These are phyloP conservation scores for Nicotiana rustica DNA, from an alignment of 305 asterid genomes.

Conservation along the genomic window DNA sequence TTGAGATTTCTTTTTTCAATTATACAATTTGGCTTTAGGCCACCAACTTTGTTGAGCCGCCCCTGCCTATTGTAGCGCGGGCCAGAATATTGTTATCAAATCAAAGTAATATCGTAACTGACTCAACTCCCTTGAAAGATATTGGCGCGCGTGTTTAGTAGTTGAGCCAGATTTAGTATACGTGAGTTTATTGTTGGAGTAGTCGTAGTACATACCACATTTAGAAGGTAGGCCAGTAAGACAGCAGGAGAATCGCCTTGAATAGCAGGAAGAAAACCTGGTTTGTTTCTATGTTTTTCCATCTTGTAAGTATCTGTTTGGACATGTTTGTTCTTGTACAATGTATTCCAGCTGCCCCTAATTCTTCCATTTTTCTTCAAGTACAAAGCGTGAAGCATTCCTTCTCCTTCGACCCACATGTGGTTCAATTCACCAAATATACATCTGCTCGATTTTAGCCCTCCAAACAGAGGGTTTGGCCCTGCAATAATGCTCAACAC, in stretches of 20 bases:
- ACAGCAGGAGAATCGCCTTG: slow-evolving; percentile 48
- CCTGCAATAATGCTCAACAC: slow-evolving; percentile 36
- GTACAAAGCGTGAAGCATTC: slow-evolving; percentile 52
- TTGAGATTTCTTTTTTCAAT: too few species aligned
- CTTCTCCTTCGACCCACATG: slow-evolving; percentile 56
- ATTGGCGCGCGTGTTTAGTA: too few species aligned
- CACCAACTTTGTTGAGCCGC: too few species aligned
- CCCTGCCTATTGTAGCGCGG: too few species aligned
- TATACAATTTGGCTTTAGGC: too few species aligned
- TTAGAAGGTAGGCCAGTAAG: slow-evolving; percentile 40
- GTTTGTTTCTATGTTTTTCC: slow-evolving; percentile 40
- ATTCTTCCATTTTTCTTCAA: slow-evolving; percentile 31
- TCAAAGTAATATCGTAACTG: too few species aligned
- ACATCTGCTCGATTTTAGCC: slow-evolving; percentile 38
- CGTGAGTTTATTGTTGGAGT: neutral
- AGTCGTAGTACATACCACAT: slow-evolving; percentile 28
- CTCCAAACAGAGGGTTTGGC: slow-evolving; percentile 47
- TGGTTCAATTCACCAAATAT: slow-evolving; percentile 44
- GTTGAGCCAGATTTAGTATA: neutral
- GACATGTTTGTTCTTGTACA: slow-evolving; percentile 46
- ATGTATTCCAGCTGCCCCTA: slow-evolving; percentile 33
- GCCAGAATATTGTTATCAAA: too few species aligned
- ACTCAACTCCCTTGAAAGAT: too few species aligned
- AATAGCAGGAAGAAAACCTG: slow-evolving; percentile 43
- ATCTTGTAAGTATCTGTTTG: slow-evolving; percentile 36